Evolutionary conservation across 345 rosid species (phyloP), one percentile per base, ranked within the genome.

Genomic region (Pistacia integerrima): DNA sequence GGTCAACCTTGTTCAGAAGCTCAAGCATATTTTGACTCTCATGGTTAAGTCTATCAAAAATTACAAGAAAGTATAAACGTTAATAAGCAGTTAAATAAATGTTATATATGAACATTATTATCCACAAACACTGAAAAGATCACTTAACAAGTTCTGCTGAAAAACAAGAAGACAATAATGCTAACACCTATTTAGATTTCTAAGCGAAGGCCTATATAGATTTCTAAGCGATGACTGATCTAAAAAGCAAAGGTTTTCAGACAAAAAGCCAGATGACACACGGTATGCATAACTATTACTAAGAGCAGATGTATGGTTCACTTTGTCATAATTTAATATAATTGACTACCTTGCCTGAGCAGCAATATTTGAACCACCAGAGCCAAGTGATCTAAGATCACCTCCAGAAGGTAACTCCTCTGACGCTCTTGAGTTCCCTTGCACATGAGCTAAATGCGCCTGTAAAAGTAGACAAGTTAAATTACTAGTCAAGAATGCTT

Each of bases 21-120:
- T 84, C 85, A 12, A 79, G 87, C 82, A 78, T 81, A 48, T 81
- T 81, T 77, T 84, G 82, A 76, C 87, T 82, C 83, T 78, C 76
- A 62, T 30, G 61, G 8, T 57, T 52, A 49, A 66, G 51, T 36
- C 12, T 61, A 64, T 62, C 10, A 61, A 54, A 60, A 56, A 54
- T 73, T 52, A 33, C 33, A 17, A 64, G n/a, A 71, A 30, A 54
- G 61, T 28, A 48, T 51, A 57, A 55, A 60, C 25, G 25, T 60
- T 8, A 63, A 46, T 35, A 56, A 66, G 28, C 38, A 18, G 14
- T 60, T 18, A 28, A 58, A 9, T 48, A 16, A 13, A 38, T 64
- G n/a, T 70, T 12, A 18, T 20, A 74, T 35, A 22, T 33, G 10
- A 69, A 64, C 59, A 60, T 17, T 20, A 52, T 67, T 10, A 56